Base-by-base conservation (phyloP, 805 yeast genomes). In the Candida anglica region DNA sequence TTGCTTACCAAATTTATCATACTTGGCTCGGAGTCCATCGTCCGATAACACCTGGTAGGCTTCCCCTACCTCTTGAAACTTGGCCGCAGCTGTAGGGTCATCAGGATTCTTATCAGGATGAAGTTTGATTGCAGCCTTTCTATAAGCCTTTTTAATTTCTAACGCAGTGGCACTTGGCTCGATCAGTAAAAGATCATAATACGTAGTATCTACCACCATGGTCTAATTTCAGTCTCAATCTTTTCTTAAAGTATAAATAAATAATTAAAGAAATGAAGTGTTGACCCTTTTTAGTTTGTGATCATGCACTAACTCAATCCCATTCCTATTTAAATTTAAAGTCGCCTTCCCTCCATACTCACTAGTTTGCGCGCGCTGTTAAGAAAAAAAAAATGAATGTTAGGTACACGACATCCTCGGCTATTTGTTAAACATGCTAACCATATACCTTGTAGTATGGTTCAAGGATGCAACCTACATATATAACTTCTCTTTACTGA, bases 41-140 rank as follows among this genome's bases (percentile, higher is more conserved):
- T 81, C 84, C 41, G 84, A 75, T 32, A 85, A 63, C 2, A 84
- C 86, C 54, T 84, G 93, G 53, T 85, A 85, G 3, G 93, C 93
- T 51, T 83, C 86, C 3, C 73, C 73, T 4, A 67, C 71, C 38
- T 64, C 71, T 43, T 67, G 73, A 37, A 67, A 67, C 43, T 51
- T 52, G 18, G 66, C 63, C 6, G 71, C 71, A 1, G 73, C 72
- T 23, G 42, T 48, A 2, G 71, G 71, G 38, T 67, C 71, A 34
- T 63, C 55, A n/a, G 72, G 72, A 37, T 65, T 66, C 42, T 66
- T 67, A 46, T 66, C 72, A 4, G 72, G 73, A 39, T 66, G 73
- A 33, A 66, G 51, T 27, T 41, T 52, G 35, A 66, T 64, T 10
- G 73, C 73, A 5, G 69, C 68, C 43, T 65, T 66, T 31, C 73